Percentiles rank a stretch among this genome's conserved stretches.
These are phyloP conservation scores for Colletotrichum camelliae DNA, from an alignment of 2,329 filamentous ascomycete genomes.

Conservation along the genomic window DNA sequence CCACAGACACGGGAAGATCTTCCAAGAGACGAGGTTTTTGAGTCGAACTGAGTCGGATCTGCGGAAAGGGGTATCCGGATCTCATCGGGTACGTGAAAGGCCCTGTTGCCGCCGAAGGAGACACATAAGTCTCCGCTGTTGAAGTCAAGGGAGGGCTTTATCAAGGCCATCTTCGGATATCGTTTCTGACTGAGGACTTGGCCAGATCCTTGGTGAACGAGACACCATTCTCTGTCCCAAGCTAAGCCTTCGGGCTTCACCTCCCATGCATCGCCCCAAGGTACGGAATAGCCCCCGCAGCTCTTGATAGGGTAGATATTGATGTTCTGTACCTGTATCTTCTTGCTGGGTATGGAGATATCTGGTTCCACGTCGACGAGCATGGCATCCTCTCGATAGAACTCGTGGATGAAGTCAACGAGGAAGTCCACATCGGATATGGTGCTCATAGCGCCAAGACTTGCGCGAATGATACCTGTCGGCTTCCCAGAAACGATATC, in stretches of 20 bases:
- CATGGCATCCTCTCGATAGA: slow-evolving; percentile 51
- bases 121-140: slow-evolving; percentile 69
- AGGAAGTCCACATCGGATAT: slow-evolving; percentile 75
- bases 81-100: slow-evolving; percentile 32
- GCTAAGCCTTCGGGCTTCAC: slow-evolving; percentile 81
- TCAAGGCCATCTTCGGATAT: slow-evolving; percentile 85
- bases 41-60: slow-evolving; percentile 63
- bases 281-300: slow-evolving; percentile 80
- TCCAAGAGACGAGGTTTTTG: slow-evolving; percentile 40
- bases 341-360: not conserved
- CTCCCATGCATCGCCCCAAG: slow-evolving; percentile 71
- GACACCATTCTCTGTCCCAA: slow-evolving; percentile 97
- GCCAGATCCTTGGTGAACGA: slow-evolving; percentile 86
- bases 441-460: slow-evolving; percentile 90
- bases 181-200: slow-evolving; percentile 88
- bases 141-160: slow-evolving; percentile 79
- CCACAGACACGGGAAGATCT: slow-evolving; percentile 79
- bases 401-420: slow-evolving; percentile 73
- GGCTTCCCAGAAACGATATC: slow-evolving; percentile 86
- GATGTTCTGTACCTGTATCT: slow-evolving; percentile 60
- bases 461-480: slow-evolving; percentile 84
- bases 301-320: slow-evolving; percentile 94
- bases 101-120: slow-evolving; percentile 44
- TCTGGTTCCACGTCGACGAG: not conserved
- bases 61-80: slow-evolving; percentile 69